Evolutionary conservation across 1,284 basidiomycete genomes (phyloP).

Genomic region (Exobasidium rhododendri): DNA sequence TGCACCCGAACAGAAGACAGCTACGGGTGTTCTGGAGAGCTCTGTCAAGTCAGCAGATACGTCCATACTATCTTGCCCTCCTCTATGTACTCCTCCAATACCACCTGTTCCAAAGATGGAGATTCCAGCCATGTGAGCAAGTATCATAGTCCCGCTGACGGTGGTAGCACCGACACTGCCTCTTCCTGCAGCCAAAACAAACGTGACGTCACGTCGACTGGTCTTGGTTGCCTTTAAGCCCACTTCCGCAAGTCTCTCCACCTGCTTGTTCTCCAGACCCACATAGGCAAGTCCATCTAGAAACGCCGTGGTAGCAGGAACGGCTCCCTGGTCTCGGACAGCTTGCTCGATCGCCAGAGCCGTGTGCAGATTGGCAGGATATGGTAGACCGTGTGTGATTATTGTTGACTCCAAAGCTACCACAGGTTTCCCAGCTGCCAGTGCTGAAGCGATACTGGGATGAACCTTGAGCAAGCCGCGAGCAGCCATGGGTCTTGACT

Average conservation of each 20-base stretch:
- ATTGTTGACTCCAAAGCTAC: slow-evolving; percentile 71
- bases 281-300: slow-evolving; percentile 80
- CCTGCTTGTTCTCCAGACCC: slow-evolving; percentile 68
- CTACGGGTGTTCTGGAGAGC: slow-evolving; percentile 44
- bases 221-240: slow-evolving; percentile 64
- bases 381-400: slow-evolving; percentile 71
- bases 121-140: slow-evolving; percentile 51
- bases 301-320: slow-evolving; percentile 88
- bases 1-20: slow-evolving; percentile 86
- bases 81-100: slow-evolving; percentile 85
- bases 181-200: slow-evolving; percentile 66
- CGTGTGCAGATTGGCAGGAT: slow-evolving; percentile 72
- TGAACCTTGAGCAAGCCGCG: background rate
- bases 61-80: slow-evolving; percentile 89
- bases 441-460: slow-evolving; percentile 1
- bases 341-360: slow-evolving; percentile 72
- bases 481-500: background rate
- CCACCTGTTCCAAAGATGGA: slow-evolving; percentile 56
- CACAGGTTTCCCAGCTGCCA: slow-evolving; percentile 26
- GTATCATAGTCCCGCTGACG: slow-evolving; percentile 70
- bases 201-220: slow-evolving; percentile 79
- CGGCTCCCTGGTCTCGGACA: slow-evolving; percentile 71
- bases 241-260: slow-evolving; percentile 66
- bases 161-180: slow-evolving; percentile 78
- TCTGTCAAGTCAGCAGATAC: slow-evolving; percentile 58